These are phyloP conservation scores for Lindgomyces ingoldianus DNA, from an alignment of 495 filamentous ascomycete species.

Conservation along the genomic window DNA sequence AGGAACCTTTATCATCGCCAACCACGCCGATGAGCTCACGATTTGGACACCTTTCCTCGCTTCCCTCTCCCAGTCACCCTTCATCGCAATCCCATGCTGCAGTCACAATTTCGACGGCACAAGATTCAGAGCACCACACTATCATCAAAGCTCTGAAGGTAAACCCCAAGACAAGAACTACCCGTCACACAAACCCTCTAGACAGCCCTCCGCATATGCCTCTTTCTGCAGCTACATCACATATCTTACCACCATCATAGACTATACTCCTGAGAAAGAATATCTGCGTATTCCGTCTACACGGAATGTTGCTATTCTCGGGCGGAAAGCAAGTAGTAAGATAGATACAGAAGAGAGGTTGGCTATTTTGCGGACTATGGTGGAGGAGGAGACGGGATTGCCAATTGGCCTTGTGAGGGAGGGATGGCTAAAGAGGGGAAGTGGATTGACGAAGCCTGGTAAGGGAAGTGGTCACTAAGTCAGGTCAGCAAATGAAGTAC, in stretches of 20 bases:
- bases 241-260: constrained; percentile 65
- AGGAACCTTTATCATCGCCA: constrained; percentile 90
- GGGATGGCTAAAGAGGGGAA: constrained; percentile 24
- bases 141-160: neutral
- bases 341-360: constrained; percentile 11
- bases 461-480: constrained; percentile 30
- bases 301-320: constrained; percentile 77
- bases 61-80: constrained; percentile 70
- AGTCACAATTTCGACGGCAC: constrained; percentile 80
- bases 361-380: constrained; percentile 17
- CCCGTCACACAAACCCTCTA: constrained; percentile 6
- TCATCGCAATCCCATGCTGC: constrained; percentile 92
- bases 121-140: constrained; percentile 58
- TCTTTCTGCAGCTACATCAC: constrained; percentile 71
- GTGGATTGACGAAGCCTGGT: constrained; percentile 20
- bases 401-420: constrained; percentile 14
- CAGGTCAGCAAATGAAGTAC: too few species aligned
- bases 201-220: constrained; percentile 63
- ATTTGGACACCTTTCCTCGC: constrained; percentile 93
- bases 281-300: constrained; percentile 87
- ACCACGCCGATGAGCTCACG: constrained; percentile 94
- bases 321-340: constrained; percentile 40
- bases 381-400: constrained; percentile 26
- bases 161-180: neutral
- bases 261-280: constrained; percentile 76